Evolutionary conservation across 768 basidiomycete species (phyloP), one percentile per base, ranked within the genome.

Genomic region (Cubamyces lactineus): DNA sequence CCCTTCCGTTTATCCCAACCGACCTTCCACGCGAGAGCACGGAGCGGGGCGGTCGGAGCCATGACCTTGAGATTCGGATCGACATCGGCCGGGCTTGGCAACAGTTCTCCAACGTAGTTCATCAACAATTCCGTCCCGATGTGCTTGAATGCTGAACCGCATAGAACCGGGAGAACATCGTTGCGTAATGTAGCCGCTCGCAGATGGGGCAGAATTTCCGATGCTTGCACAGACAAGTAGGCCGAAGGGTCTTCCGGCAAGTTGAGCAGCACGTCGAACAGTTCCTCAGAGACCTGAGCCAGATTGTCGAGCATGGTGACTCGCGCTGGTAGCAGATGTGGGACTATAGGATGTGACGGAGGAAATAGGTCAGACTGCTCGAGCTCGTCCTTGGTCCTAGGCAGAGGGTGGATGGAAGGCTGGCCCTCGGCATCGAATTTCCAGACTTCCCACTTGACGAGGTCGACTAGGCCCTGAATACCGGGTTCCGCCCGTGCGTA

Each of bases 21-120:
- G 21, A 95, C 93, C 71, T 95, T 95, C 93, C 94, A 95, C 2
- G 90, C 93, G 26, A 95, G 78, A 64, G 88, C 72, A 39, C 83
- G 85, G 23, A 90, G 69, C 1, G 86, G 84, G 0, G 80, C 70
- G 56, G 83, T 82, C 23, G 73, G 66, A 17, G 56, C 34, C 2
- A 69, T 70, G 64, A 84, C 82, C 15, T 66, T 67, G 45, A 80
- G 78, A 53, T 82, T 78, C 0, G 53, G 6, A 42, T 64, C 28
- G 74, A 71, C 79, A 66, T 95, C 93, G 17, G 86, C 53, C 6
- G 93, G 93, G 57, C 87, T 89, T 0, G 93, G 88, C 9, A 95
- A 76, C 21, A 94, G 77, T 69, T 88, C 88, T 28, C 92, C 92
- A 34, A 86, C 84, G 63, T 91, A 94, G 73, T 94, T 86, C 84